Evolutionary conservation across 768 basidiomycete species (phyloP).

Genomic region (Lactarius tabidus): DNA sequence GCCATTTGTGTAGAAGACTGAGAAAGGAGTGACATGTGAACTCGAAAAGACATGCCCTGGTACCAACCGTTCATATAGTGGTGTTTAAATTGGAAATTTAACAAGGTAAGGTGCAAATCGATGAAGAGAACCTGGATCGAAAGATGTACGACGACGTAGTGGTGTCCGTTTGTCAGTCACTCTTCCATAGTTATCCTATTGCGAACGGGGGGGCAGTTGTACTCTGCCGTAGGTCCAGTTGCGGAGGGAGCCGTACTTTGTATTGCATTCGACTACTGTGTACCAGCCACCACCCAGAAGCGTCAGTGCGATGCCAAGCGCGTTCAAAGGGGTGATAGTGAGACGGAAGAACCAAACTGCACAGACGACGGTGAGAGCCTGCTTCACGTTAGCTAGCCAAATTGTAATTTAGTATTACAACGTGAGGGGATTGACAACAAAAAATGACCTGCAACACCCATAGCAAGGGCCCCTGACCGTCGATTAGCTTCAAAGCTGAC

Average conservation of each 20-base stretch:
- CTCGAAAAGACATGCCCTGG: neutral
- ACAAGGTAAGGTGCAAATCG: conserved; percentile 10
- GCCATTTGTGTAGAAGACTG: neutral
- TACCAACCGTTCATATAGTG: neutral
- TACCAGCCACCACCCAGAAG: conserved; percentile 84
- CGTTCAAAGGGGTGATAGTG: conserved; percentile 74
- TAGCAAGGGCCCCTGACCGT: conserved; percentile 81
- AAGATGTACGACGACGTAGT: neutral
- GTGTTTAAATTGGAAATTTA: neutral
- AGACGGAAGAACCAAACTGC: conserved; percentile 84
- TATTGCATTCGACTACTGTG: conserved; percentile 53
- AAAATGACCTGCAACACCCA: conserved; percentile 83
- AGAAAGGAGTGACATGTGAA: neutral
- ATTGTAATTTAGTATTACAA: conserved; percentile 2
- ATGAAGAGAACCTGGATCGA: neutral
- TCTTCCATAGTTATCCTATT: neutral
- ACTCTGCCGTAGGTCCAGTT: neutral
- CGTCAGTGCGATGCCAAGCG: conserved; percentile 78
- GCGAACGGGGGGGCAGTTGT: neutral
- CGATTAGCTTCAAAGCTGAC: conserved; percentile 96
- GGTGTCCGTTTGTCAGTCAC: neutral
- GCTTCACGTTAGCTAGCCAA: conserved; percentile 77
- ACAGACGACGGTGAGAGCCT: conserved; percentile 83
- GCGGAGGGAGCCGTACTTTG: conserved; percentile 20
- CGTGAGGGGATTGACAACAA: neutral